Conservation (phyloP, 2,329 filamentous ascomycete genomes). For the Harringtonia aguacate region DNA sequence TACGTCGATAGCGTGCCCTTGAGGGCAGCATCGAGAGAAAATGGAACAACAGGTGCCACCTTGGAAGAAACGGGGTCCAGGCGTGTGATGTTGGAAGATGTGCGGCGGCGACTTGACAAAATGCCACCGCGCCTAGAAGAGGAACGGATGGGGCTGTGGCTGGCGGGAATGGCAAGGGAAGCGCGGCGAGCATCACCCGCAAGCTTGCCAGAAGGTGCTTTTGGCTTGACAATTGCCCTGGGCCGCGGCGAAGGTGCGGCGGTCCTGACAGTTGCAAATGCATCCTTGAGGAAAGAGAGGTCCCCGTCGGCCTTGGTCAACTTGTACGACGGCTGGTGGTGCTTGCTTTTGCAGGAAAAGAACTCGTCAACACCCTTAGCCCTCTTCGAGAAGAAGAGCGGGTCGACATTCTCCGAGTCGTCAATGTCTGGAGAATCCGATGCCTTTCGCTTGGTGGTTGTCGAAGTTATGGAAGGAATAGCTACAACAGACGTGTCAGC, state of each 20-base stretch:
- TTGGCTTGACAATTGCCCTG: slow-evolving; percentile 37
- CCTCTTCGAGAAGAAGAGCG: slow-evolving; percentile 45
- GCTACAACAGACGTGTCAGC: no score
- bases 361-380: slow-evolving; percentile 39
- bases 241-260: slow-evolving; percentile 24
- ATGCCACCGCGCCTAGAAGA: slow-evolving; percentile 60
- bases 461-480: slow-evolving; percentile 5
- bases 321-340: slow-evolving; percentile 37
- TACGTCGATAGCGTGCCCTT: slow-evolving; percentile 62
- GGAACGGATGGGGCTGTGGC: slow-evolving; percentile 22
- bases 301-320: slow-evolving; percentile 24
- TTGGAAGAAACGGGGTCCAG: slow-evolving; percentile 59
- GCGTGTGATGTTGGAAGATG: slow-evolving; percentile 53
- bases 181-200: slow-evolving; percentile 13
- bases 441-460: slow-evolving; percentile 47
- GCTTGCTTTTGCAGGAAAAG: slow-evolving; percentile 28
- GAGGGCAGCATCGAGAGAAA: slow-evolving; percentile 77
- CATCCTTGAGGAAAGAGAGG: slow-evolving; percentile 16
- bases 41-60: slow-evolving; percentile 47
- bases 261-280: slow-evolving; percentile 18
- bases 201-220: slow-evolving; percentile 38
- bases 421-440: slow-evolving; percentile 35
- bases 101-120: slow-evolving; percentile 54
- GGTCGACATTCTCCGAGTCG: slow-evolving; percentile 54
- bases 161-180: slow-evolving; percentile 12